phyloP scores from a whole-genome alignment of 306 rosid genomes.

The Acacia melanoxylon region DNA sequence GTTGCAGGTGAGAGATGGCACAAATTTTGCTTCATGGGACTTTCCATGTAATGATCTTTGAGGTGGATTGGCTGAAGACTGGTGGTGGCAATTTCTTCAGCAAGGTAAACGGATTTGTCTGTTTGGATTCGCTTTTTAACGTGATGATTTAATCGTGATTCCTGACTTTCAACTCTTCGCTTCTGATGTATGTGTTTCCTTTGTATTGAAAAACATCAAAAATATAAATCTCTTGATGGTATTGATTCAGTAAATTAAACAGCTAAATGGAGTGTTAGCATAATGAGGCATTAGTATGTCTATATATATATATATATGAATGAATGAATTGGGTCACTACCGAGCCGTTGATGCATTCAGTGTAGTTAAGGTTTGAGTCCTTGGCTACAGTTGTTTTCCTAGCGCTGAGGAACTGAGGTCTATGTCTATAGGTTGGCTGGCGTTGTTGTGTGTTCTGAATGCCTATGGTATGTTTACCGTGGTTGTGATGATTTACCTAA shows the following conservation, averaged over 20 bases:
- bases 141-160: background rate
- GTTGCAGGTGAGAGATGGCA: constrained; percentile 80
- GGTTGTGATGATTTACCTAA: too few species aligned
- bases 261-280: constrained; percentile 1
- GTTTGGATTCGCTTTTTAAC: background rate
- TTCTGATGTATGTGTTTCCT: constrained; percentile 20
- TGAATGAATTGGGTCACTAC: too few species aligned
- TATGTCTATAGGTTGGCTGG: too few species aligned
- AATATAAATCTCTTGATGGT: constrained; percentile 13
- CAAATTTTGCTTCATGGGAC: constrained; percentile 77
- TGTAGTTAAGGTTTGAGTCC: too few species aligned
- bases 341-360: too few species aligned
- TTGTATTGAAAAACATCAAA: constrained; percentile 17
- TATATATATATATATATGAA: too few species aligned
- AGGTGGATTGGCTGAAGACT: constrained; percentile 59
- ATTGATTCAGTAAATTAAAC: constrained; percentile 2
- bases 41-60: constrained; percentile 83
- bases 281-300: constrained; percentile 3
- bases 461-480: too few species aligned
- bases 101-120: constrained; percentile 47
- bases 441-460: too few species aligned
- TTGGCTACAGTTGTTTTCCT: too few species aligned
- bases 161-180: background rate
- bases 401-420: too few species aligned
- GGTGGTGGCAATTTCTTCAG: constrained; percentile 57